Percentiles rank a stretch among this genome's conserved stretches.
These are phyloP conservation scores for Vaccinium macrocarpon DNA, from an alignment of 148 eudicot genomes.

Conservation along the genomic window DNA sequence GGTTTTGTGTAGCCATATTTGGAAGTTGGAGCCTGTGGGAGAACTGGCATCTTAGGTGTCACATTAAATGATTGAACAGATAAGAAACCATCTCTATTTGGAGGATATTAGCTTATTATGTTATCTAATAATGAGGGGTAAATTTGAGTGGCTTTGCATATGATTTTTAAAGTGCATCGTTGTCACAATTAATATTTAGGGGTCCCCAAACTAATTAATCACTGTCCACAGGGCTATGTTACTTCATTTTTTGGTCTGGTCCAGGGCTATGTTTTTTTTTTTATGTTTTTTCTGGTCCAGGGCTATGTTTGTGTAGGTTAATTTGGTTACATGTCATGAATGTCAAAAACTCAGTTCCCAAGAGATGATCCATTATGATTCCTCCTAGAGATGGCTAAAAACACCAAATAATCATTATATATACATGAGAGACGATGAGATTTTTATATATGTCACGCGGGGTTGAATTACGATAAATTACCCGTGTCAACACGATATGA, in stretches of 20 bases:
- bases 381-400: not conserved
- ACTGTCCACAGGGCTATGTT: not conserved
- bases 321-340: not conserved
- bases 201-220: not conserved
- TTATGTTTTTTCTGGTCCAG: not conserved
- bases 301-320: not conserved
- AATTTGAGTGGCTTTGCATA: not conserved
- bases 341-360: not conserved
- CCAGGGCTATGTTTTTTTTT: not conserved
- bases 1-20: not conserved
- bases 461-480: not conserved
- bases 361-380: not conserved
- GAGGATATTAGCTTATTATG: not conserved
- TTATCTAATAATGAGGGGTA: not conserved
- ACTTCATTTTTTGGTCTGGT: not conserved
- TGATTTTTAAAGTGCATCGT: not conserved
- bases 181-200: conserved; percentile 3
- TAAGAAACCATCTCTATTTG: not conserved
- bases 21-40: not conserved
- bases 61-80: not conserved
- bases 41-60: not conserved
- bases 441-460: not conserved
- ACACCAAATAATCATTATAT: not conserved
- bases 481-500: not conserved
- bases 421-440: not conserved